These are phyloP conservation scores for Primulina tabacum DNA, from an alignment of 257 asterid genomes.

Conservation along the genomic window DNA sequence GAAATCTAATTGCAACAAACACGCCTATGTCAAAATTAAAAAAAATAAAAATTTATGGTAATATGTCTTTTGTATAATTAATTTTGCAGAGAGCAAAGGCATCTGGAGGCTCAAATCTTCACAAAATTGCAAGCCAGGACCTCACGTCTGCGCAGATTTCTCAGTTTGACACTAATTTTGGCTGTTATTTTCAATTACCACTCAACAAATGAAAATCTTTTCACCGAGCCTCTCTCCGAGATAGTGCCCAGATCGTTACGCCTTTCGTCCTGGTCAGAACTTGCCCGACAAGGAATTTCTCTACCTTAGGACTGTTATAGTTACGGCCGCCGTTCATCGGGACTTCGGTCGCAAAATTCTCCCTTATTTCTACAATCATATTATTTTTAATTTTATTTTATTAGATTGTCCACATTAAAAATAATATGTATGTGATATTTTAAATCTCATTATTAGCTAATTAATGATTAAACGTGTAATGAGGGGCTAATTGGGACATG, in stretches of 20 bases:
- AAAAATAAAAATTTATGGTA: no score
- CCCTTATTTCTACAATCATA: neutral
- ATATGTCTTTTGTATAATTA: no score
- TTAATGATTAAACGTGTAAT: no score
- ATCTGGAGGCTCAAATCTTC: constrained; percentile 49
- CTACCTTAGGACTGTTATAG: no score
- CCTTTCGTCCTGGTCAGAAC: no score
- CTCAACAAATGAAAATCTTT: constrained; percentile 37
- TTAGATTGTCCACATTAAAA: constrained; percentile 1
- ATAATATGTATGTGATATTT: neutral
- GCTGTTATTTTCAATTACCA: constrained; percentile 40
- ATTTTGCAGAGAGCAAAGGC: constrained; percentile 57
- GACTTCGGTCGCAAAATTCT: neutral
- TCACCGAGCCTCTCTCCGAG: no score
- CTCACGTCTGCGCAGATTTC: constrained; percentile 34
- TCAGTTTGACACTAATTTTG: constrained; percentile 42
- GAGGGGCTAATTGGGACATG: neutral
- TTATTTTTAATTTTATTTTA: neutral
- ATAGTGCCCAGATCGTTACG: no score
- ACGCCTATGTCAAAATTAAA: no score
- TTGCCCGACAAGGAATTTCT: no score
- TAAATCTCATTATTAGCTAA: neutral
- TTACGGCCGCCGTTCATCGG: no score
- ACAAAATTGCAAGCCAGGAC: constrained; percentile 42
- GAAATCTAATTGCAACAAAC: no score